Base-by-base conservation (phyloP, 176 grass and related monocot genomes). In the Poa annua region DNA sequence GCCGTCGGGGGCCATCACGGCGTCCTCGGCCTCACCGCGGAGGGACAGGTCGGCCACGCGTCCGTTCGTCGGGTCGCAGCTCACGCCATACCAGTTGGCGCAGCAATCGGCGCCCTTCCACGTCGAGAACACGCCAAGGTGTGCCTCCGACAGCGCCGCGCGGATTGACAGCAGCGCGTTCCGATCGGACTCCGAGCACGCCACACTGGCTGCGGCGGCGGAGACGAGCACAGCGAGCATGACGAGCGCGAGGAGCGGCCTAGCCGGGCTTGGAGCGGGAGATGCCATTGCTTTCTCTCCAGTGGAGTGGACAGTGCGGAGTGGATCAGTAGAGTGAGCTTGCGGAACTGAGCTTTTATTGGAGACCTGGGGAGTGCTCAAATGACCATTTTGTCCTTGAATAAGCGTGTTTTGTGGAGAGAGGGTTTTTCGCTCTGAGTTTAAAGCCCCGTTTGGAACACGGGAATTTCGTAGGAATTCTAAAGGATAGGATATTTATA, bases 81-180 rank as follows among this genome's bases (percentile, higher is more conserved):
- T 93, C 80, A 99, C 93, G 71, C 97, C 97, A 75, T 99, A 99
- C 97, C 97, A 99, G 51, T 32, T 55, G 33, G 75, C 17, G 91
- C 97, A 99, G 87, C 97, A 99, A 44, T 99, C 90, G 21, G 60
- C 54, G 54, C 88, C 92, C 36, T 74, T 80, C 94, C 94, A 97
- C 4, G 94, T 62, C 21, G 92, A 82, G 92, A 97, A 97, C 80
- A 97, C 93, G 21, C 94, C 94, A 19, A 97, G 85, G 39, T 60
- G 91, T 8, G 53, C 56, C 73, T 97, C 94, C 6, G 94, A 94
- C 20, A 97, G 85, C 57, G 89, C 88, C 10, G 91, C 91, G 67
- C 88, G 88, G 79, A 97, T 84, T 14, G 92, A 84, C 0, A 94
- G 89, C 54, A 97, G 85, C 53, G 94, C 94, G 48, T 85, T 78